Conservation (phyloP, 768 basidiomycete species). For the Tylopilus rubrobrunneus region DNA sequence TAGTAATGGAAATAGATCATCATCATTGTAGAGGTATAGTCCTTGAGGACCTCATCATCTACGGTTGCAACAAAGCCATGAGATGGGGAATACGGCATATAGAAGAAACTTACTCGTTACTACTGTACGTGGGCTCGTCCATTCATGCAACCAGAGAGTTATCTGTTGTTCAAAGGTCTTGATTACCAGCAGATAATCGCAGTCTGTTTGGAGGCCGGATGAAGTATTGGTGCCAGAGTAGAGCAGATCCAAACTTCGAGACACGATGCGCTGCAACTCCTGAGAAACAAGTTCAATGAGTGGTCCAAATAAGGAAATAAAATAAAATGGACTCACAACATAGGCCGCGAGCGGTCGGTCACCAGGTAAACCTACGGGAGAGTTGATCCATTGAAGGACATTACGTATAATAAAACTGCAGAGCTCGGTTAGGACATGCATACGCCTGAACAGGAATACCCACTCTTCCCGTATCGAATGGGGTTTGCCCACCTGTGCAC, state of each 20-base stretch:
- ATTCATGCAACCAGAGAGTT: conserved; percentile 57
- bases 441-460: conserved; percentile 29
- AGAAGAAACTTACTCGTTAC: conserved; percentile 15
- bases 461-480: conserved; percentile 91
- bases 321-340: conserved; percentile 46
- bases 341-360: conserved; percentile 75
- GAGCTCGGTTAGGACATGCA: not conserved
- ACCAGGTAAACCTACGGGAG: conserved; percentile 55
- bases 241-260: conserved; percentile 83
- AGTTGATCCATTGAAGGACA: conserved; percentile 68
- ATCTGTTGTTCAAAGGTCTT: conserved; percentile 83
- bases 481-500: conserved; percentile 97
- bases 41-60: conserved; percentile 28
- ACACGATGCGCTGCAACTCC: conserved; percentile 87
- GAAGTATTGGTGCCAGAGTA: conserved; percentile 78
- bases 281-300: conserved; percentile 24
- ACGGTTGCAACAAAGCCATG: not conserved
- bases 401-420: conserved; percentile 83
- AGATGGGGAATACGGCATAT: not conserved
- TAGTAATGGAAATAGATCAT: conserved; percentile 84
- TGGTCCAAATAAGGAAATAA: not conserved
- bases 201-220: conserved; percentile 79
- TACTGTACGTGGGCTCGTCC: conserved; percentile 24
- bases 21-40: conserved; percentile 31
- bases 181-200: conserved; percentile 82